A percentile compares a stretch with the other conserved stretches of the same genome.
Evolutionary conservation across 345 rosid genomes (phyloP).

Genomic region (Gossypium anomalum): DNA sequence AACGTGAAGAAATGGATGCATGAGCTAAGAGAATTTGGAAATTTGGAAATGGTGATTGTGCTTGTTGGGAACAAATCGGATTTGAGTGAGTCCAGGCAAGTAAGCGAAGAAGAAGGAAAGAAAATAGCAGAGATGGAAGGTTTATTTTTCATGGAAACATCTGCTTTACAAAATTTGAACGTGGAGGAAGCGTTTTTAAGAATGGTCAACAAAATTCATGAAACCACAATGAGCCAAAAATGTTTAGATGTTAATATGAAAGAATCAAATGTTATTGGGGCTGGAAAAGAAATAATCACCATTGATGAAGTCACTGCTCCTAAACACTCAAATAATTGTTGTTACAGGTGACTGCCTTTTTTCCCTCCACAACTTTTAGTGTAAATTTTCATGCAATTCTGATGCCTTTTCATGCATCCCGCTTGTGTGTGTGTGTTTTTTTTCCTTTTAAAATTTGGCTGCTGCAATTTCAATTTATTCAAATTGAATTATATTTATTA

Average conservation of each 20-base stretch:
- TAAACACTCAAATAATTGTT: constrained; percentile 45
- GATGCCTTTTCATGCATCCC: background rate
- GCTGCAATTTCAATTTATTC: no score
- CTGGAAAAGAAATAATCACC: constrained; percentile 48
- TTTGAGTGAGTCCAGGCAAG: constrained; percentile 45
- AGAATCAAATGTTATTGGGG: constrained; percentile 29
- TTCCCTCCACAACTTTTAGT: background rate
- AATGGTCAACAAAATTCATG: constrained; percentile 55
- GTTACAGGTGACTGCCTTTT: constrained; percentile 25
- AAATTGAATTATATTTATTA: no score
- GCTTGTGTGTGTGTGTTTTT: background rate
- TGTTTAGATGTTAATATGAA: constrained; percentile 41
- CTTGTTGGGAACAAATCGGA: constrained; percentile 80
- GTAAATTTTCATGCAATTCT: background rate
- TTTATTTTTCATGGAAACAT: constrained; percentile 68
- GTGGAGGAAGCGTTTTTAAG: constrained; percentile 65
- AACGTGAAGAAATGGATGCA: constrained; percentile 59
- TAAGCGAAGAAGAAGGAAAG: constrained; percentile 53
- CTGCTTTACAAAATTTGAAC: constrained; percentile 63
- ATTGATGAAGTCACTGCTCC: constrained; percentile 66
- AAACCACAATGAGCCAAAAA: constrained; percentile 37
- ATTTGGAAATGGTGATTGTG: constrained; percentile 53
- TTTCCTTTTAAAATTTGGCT: no score
- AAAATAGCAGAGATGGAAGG: constrained; percentile 52
- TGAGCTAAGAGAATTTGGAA: constrained; percentile 57